These are phyloP conservation scores for Rhizomucor pusillus DNA, from an alignment of 371 early-diverging fungal species.

Conservation along the genomic window DNA sequence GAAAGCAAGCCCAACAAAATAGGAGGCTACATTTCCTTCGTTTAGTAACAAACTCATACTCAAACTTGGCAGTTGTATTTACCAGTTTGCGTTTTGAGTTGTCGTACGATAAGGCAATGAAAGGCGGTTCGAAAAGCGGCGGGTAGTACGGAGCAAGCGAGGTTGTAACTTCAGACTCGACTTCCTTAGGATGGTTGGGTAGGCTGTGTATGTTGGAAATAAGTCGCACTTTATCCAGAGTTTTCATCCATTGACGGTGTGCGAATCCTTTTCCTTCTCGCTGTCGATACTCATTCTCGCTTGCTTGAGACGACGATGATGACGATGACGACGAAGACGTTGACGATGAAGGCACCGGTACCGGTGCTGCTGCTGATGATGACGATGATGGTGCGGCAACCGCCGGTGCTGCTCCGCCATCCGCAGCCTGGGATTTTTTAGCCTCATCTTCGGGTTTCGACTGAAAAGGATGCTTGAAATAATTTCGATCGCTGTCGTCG, in stretches of 20 bases:
- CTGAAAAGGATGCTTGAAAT: background rate
- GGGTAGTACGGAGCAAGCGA: constrained; percentile 36
- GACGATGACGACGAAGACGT: too few relatives aligned
- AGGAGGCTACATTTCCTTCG: constrained; percentile 28
- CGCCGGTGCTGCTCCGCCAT: background rate
- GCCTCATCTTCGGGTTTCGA: background rate
- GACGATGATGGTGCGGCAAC: background rate
- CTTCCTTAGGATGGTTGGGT: constrained; percentile 11
- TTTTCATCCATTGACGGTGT: constrained; percentile 39
- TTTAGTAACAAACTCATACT: background rate
- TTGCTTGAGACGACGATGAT: background rate
- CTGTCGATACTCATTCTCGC: background rate
- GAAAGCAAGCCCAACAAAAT: constrained; percentile 39
- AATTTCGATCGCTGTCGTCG: background rate
- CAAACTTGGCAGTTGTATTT: background rate
- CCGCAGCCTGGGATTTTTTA: background rate
- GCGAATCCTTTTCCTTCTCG: constrained; percentile 9
- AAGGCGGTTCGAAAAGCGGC: constrained; percentile 42
- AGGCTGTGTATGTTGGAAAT: constrained; percentile 31
- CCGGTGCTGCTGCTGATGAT: too few relatives aligned
- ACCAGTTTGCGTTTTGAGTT: constrained; percentile 38
- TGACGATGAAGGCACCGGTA: background rate
- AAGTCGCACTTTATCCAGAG: constrained; percentile 40
- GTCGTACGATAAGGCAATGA: constrained; percentile 35
- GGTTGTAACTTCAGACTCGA: background rate